Evolutionary conservation across 352 stramenopile species (phyloP), one percentile per base, ranked within the genome.

Genomic region (Aphanomyces invadans): DNA sequence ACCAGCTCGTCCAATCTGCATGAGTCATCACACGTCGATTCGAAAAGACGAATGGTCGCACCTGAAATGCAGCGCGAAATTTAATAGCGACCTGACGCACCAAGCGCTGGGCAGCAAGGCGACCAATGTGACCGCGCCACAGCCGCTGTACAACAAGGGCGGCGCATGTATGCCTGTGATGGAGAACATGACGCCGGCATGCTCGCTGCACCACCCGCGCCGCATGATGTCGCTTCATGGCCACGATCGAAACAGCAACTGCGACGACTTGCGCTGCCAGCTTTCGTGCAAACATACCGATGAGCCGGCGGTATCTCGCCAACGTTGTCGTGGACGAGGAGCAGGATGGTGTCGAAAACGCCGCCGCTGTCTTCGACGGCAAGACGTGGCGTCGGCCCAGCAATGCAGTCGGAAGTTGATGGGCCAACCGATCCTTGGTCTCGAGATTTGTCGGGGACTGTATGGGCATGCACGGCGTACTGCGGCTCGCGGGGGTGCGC

Each of bases 231-330:
- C 21, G 29, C 42, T 42, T 59, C 17, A 1, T 29, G 19, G 31
- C 2, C 26, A 21, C 23, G 31, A 19, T 44, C 4, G 29, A 7
- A 10, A 33, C 29, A 2, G 21, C 44, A 4, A 25, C 4, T 15
- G 17, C 23, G 2, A 67, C 4, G 23, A 49, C 46, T 2, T 38
- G 29, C 26, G 28, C 7, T 7, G n/a, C 60, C 1, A 25, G 21
- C 4, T 38, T 59, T 25, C 60, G 45, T 15, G 60, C 60, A n/a
- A 36, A 15, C 60, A 67, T 67, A 31, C 60, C 60, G 10, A 67
- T 28, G 15, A 67, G 36, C 23, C 60, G 60, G 7, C 60, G 60
- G 44, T 59, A 57, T 10, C 60, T 21, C 19, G 60, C 60, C 31
- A 67, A 28, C 0, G 60, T 67, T 4, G 60, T 67, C 28, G 42